Evolutionary conservation across 2,329 filamentous ascomycete species (phyloP).

Genomic region (Alternaria sp.): DNA sequence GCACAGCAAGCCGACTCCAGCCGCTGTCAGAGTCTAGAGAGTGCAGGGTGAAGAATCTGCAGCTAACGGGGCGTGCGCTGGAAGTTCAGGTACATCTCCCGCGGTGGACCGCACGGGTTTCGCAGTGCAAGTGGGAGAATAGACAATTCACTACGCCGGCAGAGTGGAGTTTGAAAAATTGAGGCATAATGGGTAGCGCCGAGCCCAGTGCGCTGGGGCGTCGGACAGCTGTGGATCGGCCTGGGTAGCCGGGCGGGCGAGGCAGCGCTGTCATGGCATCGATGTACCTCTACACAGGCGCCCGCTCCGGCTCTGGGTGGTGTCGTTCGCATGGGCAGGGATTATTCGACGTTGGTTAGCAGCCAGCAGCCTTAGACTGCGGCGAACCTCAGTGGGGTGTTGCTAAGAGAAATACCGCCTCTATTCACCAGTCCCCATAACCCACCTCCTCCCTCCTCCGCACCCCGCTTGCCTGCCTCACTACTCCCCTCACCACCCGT

Average conservation of each 20-base stretch:
- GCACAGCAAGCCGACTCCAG: slow-evolving; percentile 37
- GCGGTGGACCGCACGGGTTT: slow-evolving; percentile 17
- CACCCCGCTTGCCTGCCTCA: slow-evolving; percentile 14
- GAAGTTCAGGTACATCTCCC: slow-evolving; percentile 43
- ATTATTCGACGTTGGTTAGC: slow-evolving; percentile 27
- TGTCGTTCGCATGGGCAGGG: slow-evolving; percentile 34
- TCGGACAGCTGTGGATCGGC: slow-evolving; percentile 10
- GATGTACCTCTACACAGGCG: slow-evolving; percentile 28
- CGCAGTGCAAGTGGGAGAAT: not conserved
- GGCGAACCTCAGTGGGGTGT: slow-evolving; percentile 31
- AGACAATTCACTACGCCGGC: not conserved
- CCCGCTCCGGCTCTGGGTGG: slow-evolving; percentile 24
- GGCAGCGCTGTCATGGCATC: slow-evolving; percentile 4
- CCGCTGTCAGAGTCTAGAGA: slow-evolving; percentile 17
- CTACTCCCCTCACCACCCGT: slow-evolving; percentile 5
- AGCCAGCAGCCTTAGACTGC: slow-evolving; percentile 14
- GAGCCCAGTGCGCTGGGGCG: slow-evolving; percentile 11
- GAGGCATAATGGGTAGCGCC: slow-evolving; percentile 5
- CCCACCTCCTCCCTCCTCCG: slow-evolving; percentile 16
- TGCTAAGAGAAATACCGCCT: slow-evolving; percentile 37
- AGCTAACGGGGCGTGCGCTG: slow-evolving; percentile 29
- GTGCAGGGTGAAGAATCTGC: slow-evolving; percentile 25
- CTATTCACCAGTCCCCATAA: slow-evolving; percentile 23
- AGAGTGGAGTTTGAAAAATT: not conserved
- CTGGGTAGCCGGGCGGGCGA: slow-evolving; percentile 3